Evolutionary conservation across 345 rosid genomes (phyloP).

Genomic region (Angophora floribunda): DNA sequence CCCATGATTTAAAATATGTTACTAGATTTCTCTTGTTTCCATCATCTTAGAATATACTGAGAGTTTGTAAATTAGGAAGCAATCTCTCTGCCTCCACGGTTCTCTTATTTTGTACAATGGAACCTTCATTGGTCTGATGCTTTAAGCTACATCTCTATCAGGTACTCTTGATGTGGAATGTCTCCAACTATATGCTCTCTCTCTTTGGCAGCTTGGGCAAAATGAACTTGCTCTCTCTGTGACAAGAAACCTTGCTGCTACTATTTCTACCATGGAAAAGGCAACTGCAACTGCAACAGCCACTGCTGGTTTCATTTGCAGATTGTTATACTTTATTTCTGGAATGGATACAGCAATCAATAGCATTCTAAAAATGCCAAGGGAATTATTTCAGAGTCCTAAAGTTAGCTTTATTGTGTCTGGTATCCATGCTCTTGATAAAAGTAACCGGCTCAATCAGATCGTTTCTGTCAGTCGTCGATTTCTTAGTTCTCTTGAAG

Average conservation of each 20-base stretch:
- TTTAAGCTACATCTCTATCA: constrained; percentile 9
- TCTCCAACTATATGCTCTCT: constrained; percentile 75
- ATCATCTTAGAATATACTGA: not conserved
- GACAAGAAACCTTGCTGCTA: constrained; percentile 46
- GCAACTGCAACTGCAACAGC: constrained; percentile 37
- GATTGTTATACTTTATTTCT: constrained; percentile 60
- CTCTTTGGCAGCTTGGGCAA: constrained; percentile 78
- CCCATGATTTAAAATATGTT: not conserved
- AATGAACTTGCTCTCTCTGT: constrained; percentile 54
- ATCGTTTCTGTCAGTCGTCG: constrained; percentile 47
- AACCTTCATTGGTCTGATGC: not conserved
- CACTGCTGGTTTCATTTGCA: constrained; percentile 76
- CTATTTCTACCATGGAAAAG: constrained; percentile 47
- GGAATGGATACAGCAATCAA: constrained; percentile 63
- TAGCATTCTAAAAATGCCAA: constrained; percentile 75
- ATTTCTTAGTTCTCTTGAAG: constrained; percentile 43
- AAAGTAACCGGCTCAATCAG: constrained; percentile 45
- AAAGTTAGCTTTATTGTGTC: constrained; percentile 59
- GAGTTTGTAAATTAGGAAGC: not conserved
- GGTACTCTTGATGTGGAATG: constrained; percentile 68
- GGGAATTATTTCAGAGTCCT: constrained; percentile 50
- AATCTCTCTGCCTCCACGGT: not conserved
- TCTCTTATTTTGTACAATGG: not conserved
- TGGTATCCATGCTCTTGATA: constrained; percentile 76
- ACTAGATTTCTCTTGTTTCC: not conserved